These are phyloP conservation scores for Coprinopsis sp. DNA, from an alignment of 768 basidiomycete species.

Conservation along the genomic window DNA sequence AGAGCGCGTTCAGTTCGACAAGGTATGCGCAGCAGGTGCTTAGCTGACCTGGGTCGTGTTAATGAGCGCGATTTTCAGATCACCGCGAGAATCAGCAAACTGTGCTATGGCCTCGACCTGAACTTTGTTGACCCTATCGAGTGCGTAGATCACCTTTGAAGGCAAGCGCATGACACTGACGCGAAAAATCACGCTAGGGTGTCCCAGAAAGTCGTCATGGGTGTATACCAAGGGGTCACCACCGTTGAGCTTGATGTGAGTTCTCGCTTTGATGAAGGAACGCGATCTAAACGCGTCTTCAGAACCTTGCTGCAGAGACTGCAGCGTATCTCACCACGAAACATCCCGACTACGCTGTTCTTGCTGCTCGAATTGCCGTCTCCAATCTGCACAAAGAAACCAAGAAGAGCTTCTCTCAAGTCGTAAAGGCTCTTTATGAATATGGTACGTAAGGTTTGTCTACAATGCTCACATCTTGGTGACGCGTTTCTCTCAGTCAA, in stretches of 20 bases:
- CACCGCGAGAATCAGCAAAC: constrained; percentile 80
- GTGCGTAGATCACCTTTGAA: constrained; percentile 35
- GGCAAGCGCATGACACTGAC: background rate
- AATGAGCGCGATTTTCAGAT: constrained; percentile 46
- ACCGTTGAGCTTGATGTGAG: constrained; percentile 95
- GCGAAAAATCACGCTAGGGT: constrained; percentile 43
- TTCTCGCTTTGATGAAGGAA: constrained; percentile 11
- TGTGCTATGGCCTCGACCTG: constrained; percentile 93
- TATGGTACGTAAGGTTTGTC: constrained; percentile 54
- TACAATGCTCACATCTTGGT: background rate
- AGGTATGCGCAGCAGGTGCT: constrained; percentile 42
- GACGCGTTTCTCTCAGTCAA: constrained; percentile 49
- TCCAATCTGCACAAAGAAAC: constrained; percentile 99
- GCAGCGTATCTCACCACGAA: constrained; percentile 96
- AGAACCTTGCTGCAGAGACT: constrained; percentile 97
- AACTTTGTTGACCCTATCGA: constrained; percentile 93
- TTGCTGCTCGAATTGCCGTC: constrained; percentile 97
- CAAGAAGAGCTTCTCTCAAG: constrained; percentile 92
- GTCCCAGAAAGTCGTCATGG: constrained; percentile 87
- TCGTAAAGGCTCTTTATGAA: constrained; percentile 84
- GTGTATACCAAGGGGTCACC: constrained; percentile 93
- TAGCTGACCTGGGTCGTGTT: constrained; percentile 11
- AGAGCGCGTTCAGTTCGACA: constrained; percentile 91
- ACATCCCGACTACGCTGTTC: constrained; percentile 96
- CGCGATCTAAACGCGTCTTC: background rate